phyloP scores from a whole-genome alignment of 495 filamentous ascomycete genomes.

The Aspergillus asperescens region DNA sequence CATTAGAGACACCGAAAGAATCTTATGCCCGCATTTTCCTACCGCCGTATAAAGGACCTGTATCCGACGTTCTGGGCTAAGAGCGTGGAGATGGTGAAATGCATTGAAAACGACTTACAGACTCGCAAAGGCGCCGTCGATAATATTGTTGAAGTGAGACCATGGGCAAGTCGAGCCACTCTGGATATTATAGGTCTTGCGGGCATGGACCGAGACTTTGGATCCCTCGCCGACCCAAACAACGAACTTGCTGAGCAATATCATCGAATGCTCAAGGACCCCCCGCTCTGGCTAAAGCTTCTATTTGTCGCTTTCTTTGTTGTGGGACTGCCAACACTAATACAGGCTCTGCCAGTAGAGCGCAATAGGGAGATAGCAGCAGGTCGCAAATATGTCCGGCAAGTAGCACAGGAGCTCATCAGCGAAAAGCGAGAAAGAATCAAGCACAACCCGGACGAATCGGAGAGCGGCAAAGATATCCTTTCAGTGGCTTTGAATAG shows the following conservation, averaged over 20 bases:
- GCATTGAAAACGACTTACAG: constrained; percentile 34
- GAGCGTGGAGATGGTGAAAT: constrained; percentile 43
- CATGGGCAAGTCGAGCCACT: constrained; percentile 66
- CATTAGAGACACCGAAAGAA: constrained; percentile 59
- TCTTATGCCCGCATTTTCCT: constrained; percentile 79
- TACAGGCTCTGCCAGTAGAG: constrained; percentile 54
- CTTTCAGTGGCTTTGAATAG: constrained; percentile 75
- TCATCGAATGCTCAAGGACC: constrained; percentile 36
- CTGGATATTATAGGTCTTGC: constrained; percentile 87
- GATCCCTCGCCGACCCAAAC: constrained; percentile 58
- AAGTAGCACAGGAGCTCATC: constrained; percentile 61
- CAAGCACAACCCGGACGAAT: constrained; percentile 35
- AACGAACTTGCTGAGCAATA: constrained; percentile 64
- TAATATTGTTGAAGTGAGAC: constrained; percentile 50
- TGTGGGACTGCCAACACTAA: constrained; percentile 26
- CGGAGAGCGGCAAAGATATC: constrained; percentile 60
- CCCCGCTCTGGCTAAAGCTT: constrained; percentile 19
- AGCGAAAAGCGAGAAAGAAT: constrained; percentile 59
- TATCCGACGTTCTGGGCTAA: constrained; percentile 84
- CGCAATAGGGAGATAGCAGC: constrained; percentile 57
- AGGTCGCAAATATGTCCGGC: constrained; percentile 54
- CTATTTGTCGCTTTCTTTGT: constrained; percentile 42
- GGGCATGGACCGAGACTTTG: constrained; percentile 79
- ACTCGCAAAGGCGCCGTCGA: constrained; percentile 19
- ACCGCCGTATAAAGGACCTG: constrained; percentile 78